These are phyloP conservation scores for Fusarium domesticum DNA, from an alignment of 2,329 filamentous ascomycete species.

Conservation along the genomic window DNA sequence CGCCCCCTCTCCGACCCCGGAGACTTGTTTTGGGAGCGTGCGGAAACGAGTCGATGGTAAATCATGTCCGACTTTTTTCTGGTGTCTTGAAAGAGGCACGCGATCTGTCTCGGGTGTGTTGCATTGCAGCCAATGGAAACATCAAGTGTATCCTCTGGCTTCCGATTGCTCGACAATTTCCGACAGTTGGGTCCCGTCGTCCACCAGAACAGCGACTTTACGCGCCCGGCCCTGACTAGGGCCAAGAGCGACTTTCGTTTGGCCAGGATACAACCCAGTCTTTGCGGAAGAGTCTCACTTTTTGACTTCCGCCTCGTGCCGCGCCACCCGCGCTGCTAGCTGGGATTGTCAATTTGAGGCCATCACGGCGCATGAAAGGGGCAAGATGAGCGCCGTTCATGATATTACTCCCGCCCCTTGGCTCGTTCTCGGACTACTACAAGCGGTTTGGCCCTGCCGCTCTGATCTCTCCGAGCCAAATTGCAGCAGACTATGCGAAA, in stretches of 20 bases:
- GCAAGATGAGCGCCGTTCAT: background rate
- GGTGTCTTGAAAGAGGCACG: conserved; percentile 16
- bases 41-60: conserved; percentile 5
- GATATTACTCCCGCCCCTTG: background rate
- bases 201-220: conserved; percentile 51
- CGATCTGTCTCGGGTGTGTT: conserved; percentile 16
- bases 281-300: conserved; percentile 6
- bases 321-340: conserved; percentile 31
- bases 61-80: conserved; percentile 6
- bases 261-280: conserved; percentile 9
- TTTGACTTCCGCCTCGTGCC: conserved; percentile 34
- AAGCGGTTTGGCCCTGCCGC: background rate
- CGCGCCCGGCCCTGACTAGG: conserved; percentile 48
- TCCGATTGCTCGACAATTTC: conserved; percentile 47
- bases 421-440: background rate
- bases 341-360: conserved; percentile 3
- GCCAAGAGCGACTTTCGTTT: conserved; percentile 23
- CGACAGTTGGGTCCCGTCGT: conserved; percentile 40
- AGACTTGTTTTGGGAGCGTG: background rate
- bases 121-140: conserved; percentile 40
- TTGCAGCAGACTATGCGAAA: background rate
- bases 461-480: background rate
- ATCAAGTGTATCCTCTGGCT: conserved; percentile 35
- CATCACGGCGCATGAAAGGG: conserved; percentile 1
- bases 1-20: background rate